Evolutionary conservation across 2,329 filamentous ascomycete species (phyloP), one percentile per base, ranked within the genome.

Genomic region (Curvularia spicifera): DNA sequence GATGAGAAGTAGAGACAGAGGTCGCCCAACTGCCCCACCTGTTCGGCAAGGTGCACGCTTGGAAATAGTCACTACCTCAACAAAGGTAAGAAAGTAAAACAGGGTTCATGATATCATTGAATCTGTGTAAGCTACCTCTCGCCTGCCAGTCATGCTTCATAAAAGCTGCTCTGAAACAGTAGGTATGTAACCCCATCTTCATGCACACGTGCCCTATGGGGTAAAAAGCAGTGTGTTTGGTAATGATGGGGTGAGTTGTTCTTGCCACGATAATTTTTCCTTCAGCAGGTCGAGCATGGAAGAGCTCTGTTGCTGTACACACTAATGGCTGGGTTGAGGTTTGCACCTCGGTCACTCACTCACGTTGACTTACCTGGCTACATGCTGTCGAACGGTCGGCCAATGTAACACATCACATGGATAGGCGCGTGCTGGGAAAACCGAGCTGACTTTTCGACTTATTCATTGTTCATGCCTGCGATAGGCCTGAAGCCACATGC

Each of bases 301-400:
- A 76, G 55, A 78, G 80, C 81, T 77, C 82, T 70, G 83, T 81
- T 81, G 86, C 86, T 88, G 87, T 89, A 89, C 87, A 89, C 87
- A 89, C 86, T 84, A 83, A 88, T 88, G 87, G 86, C 84, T 65
- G 56, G 51, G 56, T 51, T 42, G 67, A 67, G 64, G 56, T 61
- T 40, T 60, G 53, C 59, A 59, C 54, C 59, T 58, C 63, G 42
- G 54, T 54, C 60, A 55, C 59, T 54, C 60, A 55, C 59, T 57
- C 39, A 46, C 54, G 9, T 55, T 60, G 55, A 59, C 55, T 51
- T 60, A 58, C 53, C 50, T 35, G 35, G 13, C 37, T 47, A 40
- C 26, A 33, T 51, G 47, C 29, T 54, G 24, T 37, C 40, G 44
- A 40, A 39, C 53, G 37, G 49, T 57, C 22, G 40, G 22, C 29